Percentiles rank a stretch among this genome's conserved stretches.
Conservation (phyloP, 1,139 yeast genomes). For the Kurtzmaniella quercitrusa region DNA sequence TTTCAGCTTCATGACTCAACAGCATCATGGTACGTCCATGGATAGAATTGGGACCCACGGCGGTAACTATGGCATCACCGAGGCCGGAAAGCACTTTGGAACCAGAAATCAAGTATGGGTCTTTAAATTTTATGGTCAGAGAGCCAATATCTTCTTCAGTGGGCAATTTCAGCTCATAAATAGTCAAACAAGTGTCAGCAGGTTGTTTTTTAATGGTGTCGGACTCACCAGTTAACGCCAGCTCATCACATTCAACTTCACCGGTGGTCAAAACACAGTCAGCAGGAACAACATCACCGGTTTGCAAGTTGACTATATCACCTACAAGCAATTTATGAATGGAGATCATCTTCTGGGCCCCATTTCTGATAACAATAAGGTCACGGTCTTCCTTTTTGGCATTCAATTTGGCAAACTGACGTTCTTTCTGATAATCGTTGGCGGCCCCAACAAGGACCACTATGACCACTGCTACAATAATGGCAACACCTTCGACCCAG, state of each 20-base stretch:
- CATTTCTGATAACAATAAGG: conserved; percentile 71
- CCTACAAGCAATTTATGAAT: conserved; percentile 82
- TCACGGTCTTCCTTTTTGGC: conserved; percentile 83
- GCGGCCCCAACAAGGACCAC: conserved; percentile 92
- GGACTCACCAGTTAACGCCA: conserved; percentile 91
- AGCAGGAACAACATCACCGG: conserved; percentile 93
- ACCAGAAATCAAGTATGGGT: conserved; percentile 89
- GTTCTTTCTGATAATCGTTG: conserved; percentile 93
- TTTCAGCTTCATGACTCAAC: conserved; percentile 67
- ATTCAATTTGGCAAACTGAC: conserved; percentile 86
- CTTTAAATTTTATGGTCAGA: conserved; percentile 42
- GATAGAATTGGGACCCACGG: conserved; percentile 84
- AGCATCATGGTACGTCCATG: conserved; percentile 91
- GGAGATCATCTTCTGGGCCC: conserved; percentile 63
- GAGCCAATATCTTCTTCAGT: conserved; percentile 50
- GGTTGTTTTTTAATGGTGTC: conserved; percentile 69
- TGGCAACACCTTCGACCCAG: conserved; percentile 99
- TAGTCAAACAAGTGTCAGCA: conserved; percentile 43
- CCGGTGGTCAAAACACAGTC: conserved; percentile 80
- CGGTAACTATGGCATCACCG: conserved; percentile 82
- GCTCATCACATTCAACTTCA: conserved; percentile 84
- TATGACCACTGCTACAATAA: conserved; percentile 82
- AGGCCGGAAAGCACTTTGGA: conserved; percentile 81
- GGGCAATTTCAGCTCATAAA: conserved; percentile 24
- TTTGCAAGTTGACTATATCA: conserved; percentile 74